Conservation (phyloP, 2,329 filamentous ascomycete species). For the Aspergillus floridensis region DNA sequence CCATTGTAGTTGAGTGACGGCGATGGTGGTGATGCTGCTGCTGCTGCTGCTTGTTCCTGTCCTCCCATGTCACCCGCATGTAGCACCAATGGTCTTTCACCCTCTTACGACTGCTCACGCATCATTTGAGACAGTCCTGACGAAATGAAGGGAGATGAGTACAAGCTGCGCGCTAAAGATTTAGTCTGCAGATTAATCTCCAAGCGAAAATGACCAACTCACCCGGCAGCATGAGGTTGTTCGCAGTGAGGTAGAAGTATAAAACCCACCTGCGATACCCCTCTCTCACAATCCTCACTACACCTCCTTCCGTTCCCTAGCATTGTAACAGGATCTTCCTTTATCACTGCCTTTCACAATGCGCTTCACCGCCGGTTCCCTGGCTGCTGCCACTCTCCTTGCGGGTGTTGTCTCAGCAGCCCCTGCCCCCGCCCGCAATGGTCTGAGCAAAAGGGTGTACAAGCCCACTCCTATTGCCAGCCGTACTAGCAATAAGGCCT, state of each 20-base stretch:
- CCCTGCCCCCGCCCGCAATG: neutral
- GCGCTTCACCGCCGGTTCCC: neutral
- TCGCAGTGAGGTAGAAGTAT: neutral
- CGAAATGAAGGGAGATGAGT: neutral
- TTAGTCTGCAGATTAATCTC: neutral
- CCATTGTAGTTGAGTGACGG: neutral
- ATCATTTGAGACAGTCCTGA: neutral
- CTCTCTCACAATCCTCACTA: neutral
- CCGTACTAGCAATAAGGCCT: neutral
- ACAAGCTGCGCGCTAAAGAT: neutral
- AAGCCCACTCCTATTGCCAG: conserved; percentile 6
- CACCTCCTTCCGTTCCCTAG: neutral
- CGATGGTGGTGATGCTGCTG: neutral
- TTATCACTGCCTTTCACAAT: neutral
- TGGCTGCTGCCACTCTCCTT: neutral
- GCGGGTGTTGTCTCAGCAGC: neutral
- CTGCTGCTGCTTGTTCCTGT: neutral
- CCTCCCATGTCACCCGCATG: neutral
- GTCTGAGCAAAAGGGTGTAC: conserved; percentile 10
- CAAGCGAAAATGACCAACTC: neutral
- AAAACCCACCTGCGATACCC: neutral
- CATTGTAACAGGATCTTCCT: neutral
- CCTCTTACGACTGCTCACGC: neutral
- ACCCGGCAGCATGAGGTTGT: neutral
- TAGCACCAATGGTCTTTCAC: neutral